Evolutionary conservation across 768 basidiomycete genomes (phyloP), one percentile per base, ranked within the genome.

Genomic region (Mycena albidolilacea): DNA sequence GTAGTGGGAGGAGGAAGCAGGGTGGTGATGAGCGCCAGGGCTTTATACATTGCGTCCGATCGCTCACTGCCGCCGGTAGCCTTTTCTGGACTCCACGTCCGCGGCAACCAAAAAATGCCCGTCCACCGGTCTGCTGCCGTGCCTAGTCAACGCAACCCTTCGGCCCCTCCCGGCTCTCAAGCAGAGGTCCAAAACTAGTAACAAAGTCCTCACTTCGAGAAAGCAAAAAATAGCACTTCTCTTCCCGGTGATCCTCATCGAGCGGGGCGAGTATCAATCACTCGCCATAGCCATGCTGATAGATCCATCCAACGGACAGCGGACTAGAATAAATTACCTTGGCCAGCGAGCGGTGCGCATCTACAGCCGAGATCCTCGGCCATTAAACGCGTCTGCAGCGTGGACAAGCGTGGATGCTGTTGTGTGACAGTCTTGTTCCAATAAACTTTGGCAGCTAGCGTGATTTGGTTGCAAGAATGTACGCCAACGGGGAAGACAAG

Each of bases 21-120:
- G 55, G 35, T 37, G n/a, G 62, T 64, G 69, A 70, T 69, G 52
- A 63, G 54, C 61, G 37, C 39, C 35, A 62, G 52, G 50, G 54
- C 64, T 66, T 66, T 66, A 66, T 66, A 66, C 38, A 55, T 4
- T 55, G 64, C n/a, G n/a, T n/a, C 37, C 64, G 64, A 66, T 55
- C 64, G 50, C 46, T 57, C 64, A 65, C 23, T 66, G 52, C 64
- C 64, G 64, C 64, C 64, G 64, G 64, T 66, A 55, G 58, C 69
- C 69, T 55, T 69, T 69, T 64, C 37, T 50, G 48, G 63, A 50
- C 19, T 5, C 54, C 41, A 57, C 65, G 54, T 66, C 65, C 54
- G 52, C 54, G 65, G 65, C 54, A 35, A 35, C 23, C 21, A 35
- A 44, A 11, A 55, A 7, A 7, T 43, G 17, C 15, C 54, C 54